These are phyloP conservation scores for Lactarius trivialis DNA, from an alignment of 768 basidiomycete genomes.

Conservation along the genomic window DNA sequence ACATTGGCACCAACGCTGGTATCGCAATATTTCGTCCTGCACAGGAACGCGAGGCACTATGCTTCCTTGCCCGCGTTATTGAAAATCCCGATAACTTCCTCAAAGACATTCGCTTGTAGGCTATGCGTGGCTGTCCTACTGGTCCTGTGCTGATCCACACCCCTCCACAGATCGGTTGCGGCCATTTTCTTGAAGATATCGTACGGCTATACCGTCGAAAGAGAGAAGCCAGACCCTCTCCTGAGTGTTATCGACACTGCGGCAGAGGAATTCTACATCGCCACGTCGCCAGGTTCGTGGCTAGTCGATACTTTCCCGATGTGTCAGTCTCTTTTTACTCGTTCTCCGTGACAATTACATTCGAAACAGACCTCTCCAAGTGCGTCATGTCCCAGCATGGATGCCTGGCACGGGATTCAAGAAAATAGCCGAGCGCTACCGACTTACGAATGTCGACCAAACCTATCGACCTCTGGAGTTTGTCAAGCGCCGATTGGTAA, in stretches of 20 bases:
- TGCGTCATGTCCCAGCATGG: slow-evolving; percentile 23
- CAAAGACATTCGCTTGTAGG: slow-evolving; percentile 6
- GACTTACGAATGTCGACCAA: slow-evolving; percentile 10
- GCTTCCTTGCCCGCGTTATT: slow-evolving; percentile 4
- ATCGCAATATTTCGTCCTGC: neutral
- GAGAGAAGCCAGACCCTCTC: slow-evolving; percentile 9
- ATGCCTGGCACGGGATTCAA: slow-evolving; percentile 24
- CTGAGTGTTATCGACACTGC: slow-evolving; percentile 10
- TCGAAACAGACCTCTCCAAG: neutral
- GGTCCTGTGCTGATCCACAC: no score
- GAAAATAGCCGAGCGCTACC: slow-evolving; percentile 8
- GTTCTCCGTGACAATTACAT: neutral
- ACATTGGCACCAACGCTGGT: slow-evolving; percentile 7
- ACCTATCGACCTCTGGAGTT: slow-evolving; percentile 16
- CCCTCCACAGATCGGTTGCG: slow-evolving; percentile 1
- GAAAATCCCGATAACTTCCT: slow-evolving; percentile 9
- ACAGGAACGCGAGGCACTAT: slow-evolving; percentile 7
- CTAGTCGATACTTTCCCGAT: slow-evolving; percentile 9
- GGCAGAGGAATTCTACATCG: slow-evolving; percentile 13
- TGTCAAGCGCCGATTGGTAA: slow-evolving; percentile 23
- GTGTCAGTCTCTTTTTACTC: neutral
- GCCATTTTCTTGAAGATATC: slow-evolving; percentile 15
- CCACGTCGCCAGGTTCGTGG: slow-evolving; percentile 10
- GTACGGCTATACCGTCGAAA: slow-evolving; percentile 9
- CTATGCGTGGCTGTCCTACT: no score